Percentiles rank a stretch among this genome's conserved stretches.
phyloP scores from a whole-genome alignment of 305 asterid genomes.

The Fraxinus angustifolia region DNA sequence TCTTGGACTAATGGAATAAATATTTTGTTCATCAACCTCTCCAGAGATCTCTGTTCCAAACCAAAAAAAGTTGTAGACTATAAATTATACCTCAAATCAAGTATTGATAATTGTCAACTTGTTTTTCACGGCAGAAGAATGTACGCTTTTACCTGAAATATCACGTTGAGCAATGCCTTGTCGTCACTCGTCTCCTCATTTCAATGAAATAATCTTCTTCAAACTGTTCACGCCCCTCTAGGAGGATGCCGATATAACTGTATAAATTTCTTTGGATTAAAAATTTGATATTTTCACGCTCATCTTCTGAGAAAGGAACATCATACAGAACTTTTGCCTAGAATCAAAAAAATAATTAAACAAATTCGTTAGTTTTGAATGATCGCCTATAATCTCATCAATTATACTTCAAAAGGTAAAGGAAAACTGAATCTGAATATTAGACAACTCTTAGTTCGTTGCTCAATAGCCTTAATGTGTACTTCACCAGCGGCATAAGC shows the following conservation, averaged over 20 bases:
- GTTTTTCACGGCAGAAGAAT: not conserved
- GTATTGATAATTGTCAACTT: not conserved
- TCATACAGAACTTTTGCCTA: slow-evolving; percentile 71
- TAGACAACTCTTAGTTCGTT: not conserved
- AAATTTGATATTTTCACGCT: slow-evolving; percentile 56
- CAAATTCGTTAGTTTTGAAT: slow-evolving; percentile 1
- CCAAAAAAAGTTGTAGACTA: not conserved
- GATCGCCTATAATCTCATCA: not conserved
- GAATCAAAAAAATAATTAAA: slow-evolving; percentile 13
- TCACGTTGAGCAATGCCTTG: slow-evolving; percentile 44
- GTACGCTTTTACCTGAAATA: slow-evolving; percentile 56
- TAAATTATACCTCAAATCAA: not conserved
- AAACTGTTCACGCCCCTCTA: slow-evolving; percentile 67
- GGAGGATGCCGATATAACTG: slow-evolving; percentile 57
- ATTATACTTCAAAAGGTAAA: not conserved
- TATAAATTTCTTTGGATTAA: slow-evolving; percentile 73
- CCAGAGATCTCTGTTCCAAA: slow-evolving; percentile 39
- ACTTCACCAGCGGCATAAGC: not conserved
- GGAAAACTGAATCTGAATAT: not conserved
- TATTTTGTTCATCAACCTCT: slow-evolving; percentile 40
- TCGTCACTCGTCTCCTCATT: slow-evolving; percentile 40
- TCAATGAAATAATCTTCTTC: slow-evolving; percentile 59
- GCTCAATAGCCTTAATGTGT: not conserved
- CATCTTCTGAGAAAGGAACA: slow-evolving; percentile 76
- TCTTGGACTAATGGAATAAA: slow-evolving; percentile 52